These are phyloP conservation scores for Suillus variegatus DNA, from an alignment of 768 basidiomycete species.

Conservation along the genomic window DNA sequence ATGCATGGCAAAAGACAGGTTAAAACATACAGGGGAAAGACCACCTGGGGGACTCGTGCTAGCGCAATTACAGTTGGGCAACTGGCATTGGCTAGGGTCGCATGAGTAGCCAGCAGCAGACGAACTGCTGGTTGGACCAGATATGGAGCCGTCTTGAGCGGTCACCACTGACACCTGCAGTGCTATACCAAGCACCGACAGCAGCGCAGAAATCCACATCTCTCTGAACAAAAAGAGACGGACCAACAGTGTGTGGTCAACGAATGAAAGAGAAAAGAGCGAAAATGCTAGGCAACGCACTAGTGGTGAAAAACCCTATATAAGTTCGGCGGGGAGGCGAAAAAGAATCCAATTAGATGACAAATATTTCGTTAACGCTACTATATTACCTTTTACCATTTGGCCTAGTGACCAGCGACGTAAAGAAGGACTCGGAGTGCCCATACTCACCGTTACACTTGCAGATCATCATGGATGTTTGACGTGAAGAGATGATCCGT, in stretches of 20 bases:
- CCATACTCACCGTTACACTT: no score
- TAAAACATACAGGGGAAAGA: constrained; percentile 52
- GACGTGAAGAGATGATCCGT: not conserved
- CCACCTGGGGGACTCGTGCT: constrained; percentile 75
- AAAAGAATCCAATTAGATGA: not conserved
- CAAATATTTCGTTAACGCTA: constrained; percentile 1
- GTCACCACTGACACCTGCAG: constrained; percentile 18
- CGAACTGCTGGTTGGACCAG: constrained; percentile 52
- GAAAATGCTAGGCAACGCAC: not conserved
- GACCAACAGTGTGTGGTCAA: not conserved
- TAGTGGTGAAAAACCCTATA: not conserved
- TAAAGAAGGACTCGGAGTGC: not conserved
- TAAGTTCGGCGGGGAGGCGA: constrained; percentile 1
- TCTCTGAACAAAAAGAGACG: not conserved
- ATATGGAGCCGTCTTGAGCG: constrained; percentile 51
- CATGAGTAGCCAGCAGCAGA: constrained; percentile 71
- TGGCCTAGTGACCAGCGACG: no score
- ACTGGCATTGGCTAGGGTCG: constrained; percentile 60
- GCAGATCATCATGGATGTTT: not conserved
- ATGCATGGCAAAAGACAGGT: not conserved
- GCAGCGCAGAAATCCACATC: constrained; percentile 13
- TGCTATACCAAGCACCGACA: constrained; percentile 5
- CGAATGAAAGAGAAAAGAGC: not conserved
- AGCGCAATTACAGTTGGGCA: constrained; percentile 74
- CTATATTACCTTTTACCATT: not conserved